phyloP scores from a whole-genome alignment of 805 yeast genomes.

The Ogataea nitratoaversa region DNA sequence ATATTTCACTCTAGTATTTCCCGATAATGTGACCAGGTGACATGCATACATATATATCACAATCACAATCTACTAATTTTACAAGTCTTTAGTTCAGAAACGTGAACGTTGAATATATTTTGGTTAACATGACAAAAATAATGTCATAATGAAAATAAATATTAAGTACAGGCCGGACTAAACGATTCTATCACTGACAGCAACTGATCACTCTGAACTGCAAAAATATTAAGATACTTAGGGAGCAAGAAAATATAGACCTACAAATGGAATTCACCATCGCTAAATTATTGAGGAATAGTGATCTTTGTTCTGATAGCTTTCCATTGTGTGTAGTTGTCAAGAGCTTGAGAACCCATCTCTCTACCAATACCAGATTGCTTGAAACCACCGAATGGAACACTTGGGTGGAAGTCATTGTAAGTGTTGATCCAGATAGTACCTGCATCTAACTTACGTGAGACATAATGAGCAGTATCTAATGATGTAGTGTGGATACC shows the following conservation, averaged over 20 bases:
- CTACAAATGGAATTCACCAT: background rate
- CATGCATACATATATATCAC: too few relatives aligned
- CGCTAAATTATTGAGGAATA: constrained; percentile 21
- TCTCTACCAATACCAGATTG: constrained; percentile 84
- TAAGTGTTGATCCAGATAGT: constrained; percentile 79
- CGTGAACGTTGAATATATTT: too few relatives aligned
- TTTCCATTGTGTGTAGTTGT: constrained; percentile 70
- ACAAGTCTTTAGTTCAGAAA: too few relatives aligned
- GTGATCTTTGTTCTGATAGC: constrained; percentile 53
- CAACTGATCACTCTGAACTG: too few relatives aligned
- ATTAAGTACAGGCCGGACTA: too few relatives aligned
- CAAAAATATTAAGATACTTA: too few relatives aligned
- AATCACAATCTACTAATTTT: too few relatives aligned
- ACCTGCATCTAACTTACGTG: constrained; percentile 67
- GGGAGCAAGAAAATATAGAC: background rate
- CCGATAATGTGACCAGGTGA: too few relatives aligned
- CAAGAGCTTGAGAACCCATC: constrained; percentile 77
- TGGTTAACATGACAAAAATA: too few relatives aligned
- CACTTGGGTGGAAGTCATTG: constrained; percentile 69
- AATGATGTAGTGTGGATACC: constrained; percentile 68
- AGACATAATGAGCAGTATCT: constrained; percentile 57
- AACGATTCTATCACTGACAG: too few relatives aligned
- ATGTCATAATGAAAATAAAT: too few relatives aligned
- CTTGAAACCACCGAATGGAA: constrained; percentile 81
- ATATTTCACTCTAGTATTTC: too few relatives aligned